A percentile compares a stretch with the other conserved stretches of the same genome.
phyloP scores from a whole-genome alignment of 495 filamentous ascomycete genomes.

The Penicillium soppii region DNA sequence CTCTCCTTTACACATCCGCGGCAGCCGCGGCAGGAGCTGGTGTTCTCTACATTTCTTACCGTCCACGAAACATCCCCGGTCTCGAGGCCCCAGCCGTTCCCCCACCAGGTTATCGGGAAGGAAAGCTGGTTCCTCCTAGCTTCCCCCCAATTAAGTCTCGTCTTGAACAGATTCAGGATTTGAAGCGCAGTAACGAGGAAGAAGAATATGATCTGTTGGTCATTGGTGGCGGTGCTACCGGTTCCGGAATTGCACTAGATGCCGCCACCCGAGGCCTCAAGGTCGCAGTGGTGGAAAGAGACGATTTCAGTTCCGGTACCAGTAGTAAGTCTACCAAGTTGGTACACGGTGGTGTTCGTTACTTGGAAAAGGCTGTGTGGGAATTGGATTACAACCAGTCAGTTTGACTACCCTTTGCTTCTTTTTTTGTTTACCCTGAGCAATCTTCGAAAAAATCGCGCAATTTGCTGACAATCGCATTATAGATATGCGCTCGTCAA shows the following conservation, averaged over 20 bases:
- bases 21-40: conserved; percentile 58
- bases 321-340: conserved; percentile 97
- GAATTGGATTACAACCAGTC: conserved; percentile 92
- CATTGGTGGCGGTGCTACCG: conserved; percentile 92
- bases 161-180: conserved; percentile 53
- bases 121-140: conserved; percentile 73
- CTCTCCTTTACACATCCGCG: conserved; percentile 61
- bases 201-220: conserved; percentile 80
- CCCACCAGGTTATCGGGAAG: conserved; percentile 77
- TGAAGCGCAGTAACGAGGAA: conserved; percentile 39
- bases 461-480: conserved; percentile 15
- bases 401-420: conserved; percentile 22
- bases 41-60: conserved; percentile 73
- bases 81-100: conserved; percentile 76
- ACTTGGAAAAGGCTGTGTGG: conserved; percentile 96
- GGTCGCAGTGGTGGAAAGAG: conserved; percentile 91
- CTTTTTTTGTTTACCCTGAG: no score
- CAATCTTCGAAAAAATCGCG: no score
- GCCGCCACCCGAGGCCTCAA: conserved; percentile 89
- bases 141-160: conserved; percentile 78
- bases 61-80: conserved; percentile 83
- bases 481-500: conserved; percentile 78
- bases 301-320: conserved; percentile 92
- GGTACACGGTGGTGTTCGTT: conserved; percentile 94
- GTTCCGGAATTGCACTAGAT: conserved; percentile 89